Base-by-base conservation (phyloP, 1,284 basidiomycete species). In the Cutaneotrichosporon mucoides region DNA sequence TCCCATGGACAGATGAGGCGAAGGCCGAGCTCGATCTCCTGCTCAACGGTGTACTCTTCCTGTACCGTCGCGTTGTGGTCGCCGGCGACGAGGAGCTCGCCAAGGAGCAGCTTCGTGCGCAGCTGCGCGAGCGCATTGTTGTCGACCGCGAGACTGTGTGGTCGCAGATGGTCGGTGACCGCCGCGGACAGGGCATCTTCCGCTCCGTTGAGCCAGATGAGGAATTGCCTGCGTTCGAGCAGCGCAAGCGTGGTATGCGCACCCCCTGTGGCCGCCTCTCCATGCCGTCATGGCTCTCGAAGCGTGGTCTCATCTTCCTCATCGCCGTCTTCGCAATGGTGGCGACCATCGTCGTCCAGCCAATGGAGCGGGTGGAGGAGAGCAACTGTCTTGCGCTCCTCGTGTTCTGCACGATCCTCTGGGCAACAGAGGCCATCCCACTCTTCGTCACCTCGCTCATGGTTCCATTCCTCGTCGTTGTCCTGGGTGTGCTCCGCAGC, bases 401-500 rank as follows among this genome's bases (percentile, higher is more conserved):
- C 55, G 82, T 89, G 2, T 92, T 98, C 69, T 92, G 92, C 67
- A 97, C 94, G 8, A 84, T 98, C 44, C 80, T 98, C 53, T 99
- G 95, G 96, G 94, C 94, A 8, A 90, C 92, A 8, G 95, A 99
- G 84, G 93, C 93, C 16, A 93, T 99, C 55, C 94, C 95, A 3
- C 83, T 99, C 3, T 99, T 99, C 69, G 93, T 96, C 33, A 99
- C 96, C 0, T 95, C 92, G 1, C 86, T 90, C 61, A 81, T 89
- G 57, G 88, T 99, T 2, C 95, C 96, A 0, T 81, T 96, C 47
- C 82, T 97, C 4, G 85, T 96, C n/a, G 89, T 97, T n/a, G 80
- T 86, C 13, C 80, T 96, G 35, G 85, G 86, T 34, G 90, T 96
- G n/a, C 84, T 96, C 35, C 84, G 89, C 11, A 83, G 83, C 10